Percentiles rank a stretch among this genome's conserved stretches.
These are phyloP conservation scores for Parathielavia hyrcaniae DNA, from an alignment of 495 filamentous ascomycete species.

Conservation along the genomic window DNA sequence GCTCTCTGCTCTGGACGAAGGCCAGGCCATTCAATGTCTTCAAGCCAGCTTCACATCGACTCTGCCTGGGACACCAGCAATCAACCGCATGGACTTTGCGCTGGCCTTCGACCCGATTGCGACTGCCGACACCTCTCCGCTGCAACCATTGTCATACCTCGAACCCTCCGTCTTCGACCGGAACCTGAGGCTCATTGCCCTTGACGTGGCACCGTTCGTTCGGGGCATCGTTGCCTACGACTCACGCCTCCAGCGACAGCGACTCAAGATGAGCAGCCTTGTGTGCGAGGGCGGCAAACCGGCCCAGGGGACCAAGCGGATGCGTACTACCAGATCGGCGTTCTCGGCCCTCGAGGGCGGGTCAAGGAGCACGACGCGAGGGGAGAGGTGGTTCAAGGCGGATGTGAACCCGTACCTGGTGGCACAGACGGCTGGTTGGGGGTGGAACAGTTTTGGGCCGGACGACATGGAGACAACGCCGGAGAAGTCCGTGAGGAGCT, in stretches of 20 bases:
- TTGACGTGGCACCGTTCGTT: slow-evolving; percentile 80
- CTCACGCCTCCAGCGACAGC: slow-evolving; percentile 57
- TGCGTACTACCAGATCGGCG: slow-evolving; percentile 70
- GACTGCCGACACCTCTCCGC: slow-evolving; percentile 34
- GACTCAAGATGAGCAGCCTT: slow-evolving; percentile 55
- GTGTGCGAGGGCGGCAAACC: slow-evolving; percentile 47
- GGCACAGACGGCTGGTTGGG: slow-evolving; percentile 57
- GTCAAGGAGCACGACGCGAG: slow-evolving; percentile 60
- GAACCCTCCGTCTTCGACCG: slow-evolving; percentile 68
- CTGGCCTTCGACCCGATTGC: slow-evolving; percentile 54
- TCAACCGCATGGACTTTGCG: slow-evolving; percentile 42
- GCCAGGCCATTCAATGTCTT: slow-evolving; percentile 26
- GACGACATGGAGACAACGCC: slow-evolving; percentile 4
- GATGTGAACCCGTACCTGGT: slow-evolving; percentile 57
- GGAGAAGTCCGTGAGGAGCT: background rate
- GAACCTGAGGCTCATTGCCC: slow-evolving; percentile 51
- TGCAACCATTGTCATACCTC: slow-evolving; percentile 33
- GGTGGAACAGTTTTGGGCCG: slow-evolving; percentile 52
- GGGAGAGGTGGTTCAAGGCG: slow-evolving; percentile 72
- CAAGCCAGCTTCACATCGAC: slow-evolving; percentile 24
- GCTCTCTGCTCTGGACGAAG: slow-evolving; percentile 29
- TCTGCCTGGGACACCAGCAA: slow-evolving; percentile 16
- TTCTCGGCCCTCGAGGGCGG: slow-evolving; percentile 80
- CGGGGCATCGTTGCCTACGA: slow-evolving; percentile 75
- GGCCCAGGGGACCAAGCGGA: slow-evolving; percentile 52